A percentile compares a stretch with the other conserved stretches of the same genome.
phyloP scores from a whole-genome alignment of 768 basidiomycete genomes.

The Pluteus cervinus region DNA sequence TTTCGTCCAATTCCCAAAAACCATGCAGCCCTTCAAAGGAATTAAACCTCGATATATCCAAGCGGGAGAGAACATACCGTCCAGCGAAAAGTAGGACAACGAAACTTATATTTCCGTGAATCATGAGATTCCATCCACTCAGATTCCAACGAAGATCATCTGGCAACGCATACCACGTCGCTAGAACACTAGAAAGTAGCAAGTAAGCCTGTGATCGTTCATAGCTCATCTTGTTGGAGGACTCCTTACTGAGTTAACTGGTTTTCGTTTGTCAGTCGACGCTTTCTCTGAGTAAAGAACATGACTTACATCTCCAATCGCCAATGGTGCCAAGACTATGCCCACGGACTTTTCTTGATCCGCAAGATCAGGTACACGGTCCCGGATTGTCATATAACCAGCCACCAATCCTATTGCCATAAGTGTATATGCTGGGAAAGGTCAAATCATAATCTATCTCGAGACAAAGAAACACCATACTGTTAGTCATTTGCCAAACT shows the following conservation, averaged over 20 bases:
- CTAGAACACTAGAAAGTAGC: slow-evolving; percentile 40
- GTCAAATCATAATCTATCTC: slow-evolving; percentile 1
- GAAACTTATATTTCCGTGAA: slow-evolving; percentile 72
- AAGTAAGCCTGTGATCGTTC: background rate
- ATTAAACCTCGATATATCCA: slow-evolving; percentile 1
- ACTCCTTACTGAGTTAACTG: slow-evolving; percentile 53
- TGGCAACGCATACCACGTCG: slow-evolving; percentile 55
- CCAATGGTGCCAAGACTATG: slow-evolving; percentile 54
- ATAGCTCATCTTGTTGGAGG: too few species aligned
- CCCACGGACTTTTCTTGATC: slow-evolving; percentile 68
- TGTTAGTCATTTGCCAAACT: slow-evolving; percentile 56
- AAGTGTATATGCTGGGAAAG: slow-evolving; percentile 41
- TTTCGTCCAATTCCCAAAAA: slow-evolving; percentile 45
- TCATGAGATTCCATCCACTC: slow-evolving; percentile 61
- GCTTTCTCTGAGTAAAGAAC: background rate
- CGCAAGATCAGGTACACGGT: slow-evolving; percentile 50
- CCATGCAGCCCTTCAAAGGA: slow-evolving; percentile 39
- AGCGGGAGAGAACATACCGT: slow-evolving; percentile 33
- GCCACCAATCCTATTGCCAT: slow-evolving; percentile 59
- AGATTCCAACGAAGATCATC: slow-evolving; percentile 42
- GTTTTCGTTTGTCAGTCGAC: slow-evolving; percentile 1
- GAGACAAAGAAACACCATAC: too few species aligned
- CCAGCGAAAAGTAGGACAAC: slow-evolving; percentile 45
- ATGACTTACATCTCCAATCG: slow-evolving; percentile 57
- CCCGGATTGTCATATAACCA: slow-evolving; percentile 61